Evolutionary conservation across 495 filamentous ascomycete species (phyloP).

Genomic region (Echria macrotheca): DNA sequence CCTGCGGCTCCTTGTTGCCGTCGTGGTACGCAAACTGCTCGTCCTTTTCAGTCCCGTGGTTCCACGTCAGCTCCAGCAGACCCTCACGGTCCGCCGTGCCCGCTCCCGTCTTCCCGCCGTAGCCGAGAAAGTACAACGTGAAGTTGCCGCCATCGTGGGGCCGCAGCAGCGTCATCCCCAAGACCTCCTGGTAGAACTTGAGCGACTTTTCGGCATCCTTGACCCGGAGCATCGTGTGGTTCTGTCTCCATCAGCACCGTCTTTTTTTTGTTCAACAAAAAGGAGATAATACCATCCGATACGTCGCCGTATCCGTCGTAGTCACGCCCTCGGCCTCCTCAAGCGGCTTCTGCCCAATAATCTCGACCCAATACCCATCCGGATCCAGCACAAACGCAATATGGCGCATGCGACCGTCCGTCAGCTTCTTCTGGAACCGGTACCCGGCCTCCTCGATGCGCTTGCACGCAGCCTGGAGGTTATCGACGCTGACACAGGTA

Average conservation of each 20-base stretch:
- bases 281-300: constrained; percentile 36
- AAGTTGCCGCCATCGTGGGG: constrained; percentile 70
- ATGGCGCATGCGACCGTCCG: constrained; percentile 78
- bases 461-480: constrained; percentile 83
- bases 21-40: constrained; percentile 81
- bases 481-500: constrained; percentile 80
- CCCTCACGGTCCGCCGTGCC: constrained; percentile 68
- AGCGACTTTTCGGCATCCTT: constrained; percentile 81
- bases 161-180: constrained; percentile 80
- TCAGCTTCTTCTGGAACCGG: constrained; percentile 87
- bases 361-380: constrained; percentile 87
- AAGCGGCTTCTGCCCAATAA: constrained; percentile 46
- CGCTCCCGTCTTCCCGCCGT: constrained; percentile 51
- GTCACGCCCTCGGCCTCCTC: constrained; percentile 34
- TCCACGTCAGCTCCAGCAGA: constrained; percentile 88
- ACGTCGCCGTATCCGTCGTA: constrained; percentile 37
- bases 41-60: constrained; percentile 93
- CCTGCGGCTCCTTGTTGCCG: constrained; percentile 85
- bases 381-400: constrained; percentile 94
- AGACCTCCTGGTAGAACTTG: constrained; percentile 82
- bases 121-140: constrained; percentile 91
- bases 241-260: constrained; percentile 42
- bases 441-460: constrained; percentile 86
- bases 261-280: constrained; percentile 15
- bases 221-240: constrained; percentile 92